These are phyloP conservation scores for Pinus albicaulis DNA, from an alignment of 75 land plant genomes.

Conservation along the genomic window DNA sequence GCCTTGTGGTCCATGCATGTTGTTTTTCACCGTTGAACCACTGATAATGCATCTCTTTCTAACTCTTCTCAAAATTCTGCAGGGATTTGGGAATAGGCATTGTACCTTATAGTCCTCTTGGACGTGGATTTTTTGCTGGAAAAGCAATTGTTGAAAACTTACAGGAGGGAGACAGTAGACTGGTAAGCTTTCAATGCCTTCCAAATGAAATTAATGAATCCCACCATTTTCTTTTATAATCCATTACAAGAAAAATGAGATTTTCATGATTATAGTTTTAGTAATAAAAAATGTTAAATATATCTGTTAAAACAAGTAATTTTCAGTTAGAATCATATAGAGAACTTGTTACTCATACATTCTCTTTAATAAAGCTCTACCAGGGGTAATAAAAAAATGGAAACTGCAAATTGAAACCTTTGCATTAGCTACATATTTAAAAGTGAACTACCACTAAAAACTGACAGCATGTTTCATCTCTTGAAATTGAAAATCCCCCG, in stretches of 20 bases:
- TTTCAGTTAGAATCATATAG: no score
- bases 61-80: not conserved
- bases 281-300: no score
- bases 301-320: no score
- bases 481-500: no score
- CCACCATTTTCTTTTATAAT: not conserved
- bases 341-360: no score
- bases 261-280: not conserved
- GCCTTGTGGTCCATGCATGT: not conserved
- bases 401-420: no score
- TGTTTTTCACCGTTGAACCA: not conserved
- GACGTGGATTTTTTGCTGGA: conserved; percentile 68
- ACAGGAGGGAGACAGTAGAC: conserved; percentile 9
- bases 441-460: no score
- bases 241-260: not conserved
- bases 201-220: not conserved
- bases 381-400: no score
- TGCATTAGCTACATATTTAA: no score
- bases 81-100: conserved; percentile 77
- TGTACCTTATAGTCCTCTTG: conserved; percentile 68
- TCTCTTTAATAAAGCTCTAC: no score
- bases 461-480: no score
- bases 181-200: not conserved
- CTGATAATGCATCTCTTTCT: not conserved
- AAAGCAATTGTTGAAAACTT: conserved; percentile 43